A percentile compares a stretch with the other conserved stretches of the same genome.
These are phyloP conservation scores for Lentinula sp. DNA, from an alignment of 768 basidiomycete genomes.

Conservation along the genomic window DNA sequence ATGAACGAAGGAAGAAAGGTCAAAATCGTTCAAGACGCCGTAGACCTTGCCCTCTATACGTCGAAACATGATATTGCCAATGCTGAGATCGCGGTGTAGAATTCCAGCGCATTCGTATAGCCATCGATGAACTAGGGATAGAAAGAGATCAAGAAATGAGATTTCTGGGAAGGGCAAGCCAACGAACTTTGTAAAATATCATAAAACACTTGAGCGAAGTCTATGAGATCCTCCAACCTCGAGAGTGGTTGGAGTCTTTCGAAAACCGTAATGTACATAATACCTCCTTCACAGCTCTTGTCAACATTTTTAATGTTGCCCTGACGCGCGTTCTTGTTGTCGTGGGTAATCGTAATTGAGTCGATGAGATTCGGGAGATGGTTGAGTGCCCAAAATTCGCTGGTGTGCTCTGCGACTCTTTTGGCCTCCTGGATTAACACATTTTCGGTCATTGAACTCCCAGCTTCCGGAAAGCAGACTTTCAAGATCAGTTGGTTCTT, in stretches of 20 bases:
- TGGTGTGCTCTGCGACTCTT: not conserved
- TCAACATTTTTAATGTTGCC: not conserved
- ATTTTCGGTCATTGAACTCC: not conserved
- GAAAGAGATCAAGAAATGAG: not conserved
- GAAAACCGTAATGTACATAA: no score
- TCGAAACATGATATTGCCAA: constrained; percentile 10
- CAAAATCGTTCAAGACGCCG: constrained; percentile 10
- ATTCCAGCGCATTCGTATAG: constrained; percentile 4
- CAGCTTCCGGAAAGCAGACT: no score
- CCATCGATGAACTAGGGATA: constrained; percentile 4
- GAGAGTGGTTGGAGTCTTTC: no score
- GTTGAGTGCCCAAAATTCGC: not conserved
- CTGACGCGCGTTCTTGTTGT: not conserved
- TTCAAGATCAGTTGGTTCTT: no score
- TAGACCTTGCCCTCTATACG: constrained; percentile 9
- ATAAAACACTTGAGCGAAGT: not conserved
- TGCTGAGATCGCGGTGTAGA: constrained; percentile 12
- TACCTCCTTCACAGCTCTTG: no score
- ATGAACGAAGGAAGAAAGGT: not conserved
- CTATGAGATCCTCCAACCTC: not conserved
- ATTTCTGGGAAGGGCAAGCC: no score
- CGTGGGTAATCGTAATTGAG: not conserved
- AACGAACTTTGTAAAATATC: not conserved
- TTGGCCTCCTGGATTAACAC: not conserved
- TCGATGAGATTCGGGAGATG: not conserved